Evolutionary conservation across 495 filamentous ascomycete genomes (phyloP).

Genomic region (Cercophora samala): DNA sequence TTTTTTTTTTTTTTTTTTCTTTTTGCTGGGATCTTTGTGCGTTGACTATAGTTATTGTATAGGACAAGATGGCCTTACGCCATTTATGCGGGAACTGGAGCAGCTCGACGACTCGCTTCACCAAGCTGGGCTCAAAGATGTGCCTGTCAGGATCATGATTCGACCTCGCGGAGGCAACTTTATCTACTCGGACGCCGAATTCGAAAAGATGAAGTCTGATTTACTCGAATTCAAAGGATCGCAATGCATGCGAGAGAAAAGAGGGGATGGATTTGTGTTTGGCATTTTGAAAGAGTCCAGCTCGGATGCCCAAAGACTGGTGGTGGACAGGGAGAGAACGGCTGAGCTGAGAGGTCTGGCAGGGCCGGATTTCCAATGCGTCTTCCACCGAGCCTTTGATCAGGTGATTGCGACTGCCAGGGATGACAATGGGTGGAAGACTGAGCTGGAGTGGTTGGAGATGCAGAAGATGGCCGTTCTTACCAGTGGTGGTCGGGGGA

Average conservation of each 20-base stretch:
- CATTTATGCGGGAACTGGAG: slow-evolving; percentile 26
- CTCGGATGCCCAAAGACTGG: slow-evolving; percentile 12
- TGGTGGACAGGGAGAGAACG: slow-evolving; percentile 30
- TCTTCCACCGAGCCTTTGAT: slow-evolving; percentile 46
- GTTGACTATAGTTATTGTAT: not conserved
- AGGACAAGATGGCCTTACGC: slow-evolving; percentile 37
- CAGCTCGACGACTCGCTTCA: slow-evolving; percentile 10
- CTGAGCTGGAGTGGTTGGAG: slow-evolving; percentile 27
- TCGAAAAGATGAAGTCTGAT: slow-evolving; percentile 29
- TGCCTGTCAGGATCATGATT: slow-evolving; percentile 44
- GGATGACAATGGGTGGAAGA: slow-evolving; percentile 15
- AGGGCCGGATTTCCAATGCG: slow-evolving; percentile 24
- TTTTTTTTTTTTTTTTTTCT: no score
- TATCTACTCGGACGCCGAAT: slow-evolving; percentile 37
- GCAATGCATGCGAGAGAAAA: slow-evolving; percentile 23
- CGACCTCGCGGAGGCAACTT: slow-evolving; percentile 46
- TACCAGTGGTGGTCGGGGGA: slow-evolving; percentile 41
- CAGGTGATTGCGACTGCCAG: slow-evolving; percentile 25
- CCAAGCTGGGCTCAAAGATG: not conserved
- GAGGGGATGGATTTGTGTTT: slow-evolving; percentile 48
- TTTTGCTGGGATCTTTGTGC: not conserved
- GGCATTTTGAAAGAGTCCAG: slow-evolving; percentile 29
- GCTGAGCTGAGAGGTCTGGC: slow-evolving; percentile 27
- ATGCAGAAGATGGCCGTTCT: slow-evolving; percentile 39
- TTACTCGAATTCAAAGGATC: slow-evolving; percentile 31